These are phyloP conservation scores for Ganoderma lucidum DNA, from an alignment of 1,284 basidiomycete genomes.

Conservation along the genomic window DNA sequence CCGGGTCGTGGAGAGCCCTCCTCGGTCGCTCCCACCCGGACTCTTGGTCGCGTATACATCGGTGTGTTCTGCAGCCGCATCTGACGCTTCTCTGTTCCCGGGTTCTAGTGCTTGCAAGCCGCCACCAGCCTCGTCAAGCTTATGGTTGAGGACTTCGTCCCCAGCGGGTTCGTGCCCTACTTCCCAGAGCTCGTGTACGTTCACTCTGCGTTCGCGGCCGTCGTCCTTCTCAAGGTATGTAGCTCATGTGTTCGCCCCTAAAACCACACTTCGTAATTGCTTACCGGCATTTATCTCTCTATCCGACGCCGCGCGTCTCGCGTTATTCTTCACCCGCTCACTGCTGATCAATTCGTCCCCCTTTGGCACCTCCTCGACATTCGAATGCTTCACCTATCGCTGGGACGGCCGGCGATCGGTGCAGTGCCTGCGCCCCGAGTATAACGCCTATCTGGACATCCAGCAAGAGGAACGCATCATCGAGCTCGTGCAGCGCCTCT, in stretches of 20 bases:
- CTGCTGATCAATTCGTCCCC: not conserved
- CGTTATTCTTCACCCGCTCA: not conserved
- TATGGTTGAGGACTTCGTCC: constrained; percentile 40
- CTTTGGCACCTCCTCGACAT: not conserved
- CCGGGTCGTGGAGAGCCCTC: constrained; percentile 2
- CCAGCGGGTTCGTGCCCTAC: constrained; percentile 46
- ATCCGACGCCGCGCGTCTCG: not conserved
- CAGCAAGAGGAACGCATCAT: constrained; percentile 40
- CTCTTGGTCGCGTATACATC: not conserved
- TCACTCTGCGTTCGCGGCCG: constrained; percentile 50
- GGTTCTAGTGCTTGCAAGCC: constrained; percentile 42
- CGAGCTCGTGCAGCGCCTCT: constrained; percentile 36
- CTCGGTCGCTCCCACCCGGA: not conserved
- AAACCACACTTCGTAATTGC: not conserved
- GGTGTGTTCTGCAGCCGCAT: constrained; percentile 23
- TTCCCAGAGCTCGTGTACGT: constrained; percentile 53
- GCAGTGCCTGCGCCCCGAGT: constrained; percentile 42
- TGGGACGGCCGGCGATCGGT: not conserved
- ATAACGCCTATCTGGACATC: constrained; percentile 35
- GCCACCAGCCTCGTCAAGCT: constrained; percentile 41
- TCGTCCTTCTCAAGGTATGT: constrained; percentile 45
- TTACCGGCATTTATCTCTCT: not conserved
- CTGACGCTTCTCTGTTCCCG: constrained; percentile 21
- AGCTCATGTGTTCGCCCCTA: not conserved
- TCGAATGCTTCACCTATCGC: not conserved